Conservation (phyloP, 2,329 filamentous ascomycete species). For the Paraphaeosphaeria minitans region DNA sequence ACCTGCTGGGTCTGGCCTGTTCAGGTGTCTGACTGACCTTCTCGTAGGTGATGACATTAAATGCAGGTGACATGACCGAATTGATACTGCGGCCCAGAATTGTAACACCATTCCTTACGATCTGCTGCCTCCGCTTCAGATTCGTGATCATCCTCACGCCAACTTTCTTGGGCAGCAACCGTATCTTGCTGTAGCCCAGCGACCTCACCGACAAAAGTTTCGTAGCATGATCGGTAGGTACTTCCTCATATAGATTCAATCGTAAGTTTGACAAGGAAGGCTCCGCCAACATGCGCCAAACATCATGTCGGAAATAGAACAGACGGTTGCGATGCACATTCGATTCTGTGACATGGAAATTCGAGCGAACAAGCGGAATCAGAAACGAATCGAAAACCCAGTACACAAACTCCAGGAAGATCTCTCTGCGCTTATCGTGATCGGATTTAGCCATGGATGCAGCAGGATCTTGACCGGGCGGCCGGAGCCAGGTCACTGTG, state of each 20-base stretch:
- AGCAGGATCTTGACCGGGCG: conserved; percentile 51
- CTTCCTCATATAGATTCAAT: conserved; percentile 75
- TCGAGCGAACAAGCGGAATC: conserved; percentile 81
- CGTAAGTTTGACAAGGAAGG: conserved; percentile 73
- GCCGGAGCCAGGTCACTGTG: conserved; percentile 73
- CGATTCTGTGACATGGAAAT: conserved; percentile 95
- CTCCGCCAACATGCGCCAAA: conserved; percentile 79
- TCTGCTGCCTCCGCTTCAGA: conserved; percentile 68
- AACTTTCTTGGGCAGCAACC: conserved; percentile 79
- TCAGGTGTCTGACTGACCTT: conserved; percentile 57
- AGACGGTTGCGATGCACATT: conserved; percentile 77
- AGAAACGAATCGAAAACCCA: conserved; percentile 91
- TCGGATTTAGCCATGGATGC: conserved; percentile 73
- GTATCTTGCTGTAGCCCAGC: conserved; percentile 77
- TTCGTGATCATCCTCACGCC: conserved; percentile 88
- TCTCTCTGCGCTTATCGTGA: conserved; percentile 73
- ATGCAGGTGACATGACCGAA: conserved; percentile 71
- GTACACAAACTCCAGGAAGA: conserved; percentile 86
- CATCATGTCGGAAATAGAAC: conserved; percentile 93
- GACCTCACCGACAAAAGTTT: conserved; percentile 64
- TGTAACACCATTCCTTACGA: conserved; percentile 58
- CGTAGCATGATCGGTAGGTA: conserved; percentile 63
- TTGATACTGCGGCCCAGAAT: conserved; percentile 71
- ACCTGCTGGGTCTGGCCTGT: not conserved
- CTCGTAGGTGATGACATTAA: conserved; percentile 78